Conservation (phyloP, 805 yeast genomes). For the Cyberlindnera maclurae region DNA sequence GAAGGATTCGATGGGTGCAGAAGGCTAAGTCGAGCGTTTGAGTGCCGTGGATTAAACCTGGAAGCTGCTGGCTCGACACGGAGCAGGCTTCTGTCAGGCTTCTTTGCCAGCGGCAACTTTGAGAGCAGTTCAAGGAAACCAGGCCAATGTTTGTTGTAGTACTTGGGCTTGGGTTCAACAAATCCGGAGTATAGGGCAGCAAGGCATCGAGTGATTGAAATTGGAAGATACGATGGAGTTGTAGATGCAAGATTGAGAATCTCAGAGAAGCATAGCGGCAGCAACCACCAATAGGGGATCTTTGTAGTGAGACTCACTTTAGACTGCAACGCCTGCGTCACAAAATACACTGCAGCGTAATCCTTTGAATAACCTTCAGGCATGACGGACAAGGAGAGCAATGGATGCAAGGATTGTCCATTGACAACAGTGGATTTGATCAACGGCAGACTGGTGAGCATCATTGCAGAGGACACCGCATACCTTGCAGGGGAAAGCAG, state of each 20-base stretch:
- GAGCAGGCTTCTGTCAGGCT: slow-evolving; percentile 11
- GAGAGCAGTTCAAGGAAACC: slow-evolving; percentile 5
- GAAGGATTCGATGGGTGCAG: slow-evolving; percentile 15
- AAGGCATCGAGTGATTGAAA: slow-evolving; percentile 1
- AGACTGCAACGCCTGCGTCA: slow-evolving; percentile 10
- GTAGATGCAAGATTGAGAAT: slow-evolving; percentile 9
- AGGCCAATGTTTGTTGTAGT: slow-evolving; percentile 11
- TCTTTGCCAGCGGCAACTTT: slow-evolving; percentile 1
- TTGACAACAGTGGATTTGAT: slow-evolving; percentile 2
- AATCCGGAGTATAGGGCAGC: slow-evolving; percentile 9
- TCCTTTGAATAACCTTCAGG: slow-evolving; percentile 14
- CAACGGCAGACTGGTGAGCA: slow-evolving; percentile 5
- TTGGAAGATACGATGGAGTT: slow-evolving; percentile 14
- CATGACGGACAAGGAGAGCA: slow-evolving; percentile 4
- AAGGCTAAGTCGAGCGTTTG: slow-evolving; percentile 7
- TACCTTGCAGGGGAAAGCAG: slow-evolving; percentile 1
- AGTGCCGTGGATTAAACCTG: slow-evolving; percentile 10
- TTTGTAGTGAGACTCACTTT: slow-evolving; percentile 1
- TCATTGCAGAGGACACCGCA: slow-evolving; percentile 2
- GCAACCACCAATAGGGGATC: slow-evolving; percentile 10
- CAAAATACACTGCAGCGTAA: slow-evolving; percentile 8
- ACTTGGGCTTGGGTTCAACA: slow-evolving; percentile 11
- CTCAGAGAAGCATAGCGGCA: slow-evolving; percentile 15
- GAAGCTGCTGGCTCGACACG: slow-evolving; percentile 6
- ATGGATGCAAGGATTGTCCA: slow-evolving; percentile 1